Evolutionary conservation across 1,139 yeast species (phyloP).

Genomic region (Ogataea hybrid): DNA sequence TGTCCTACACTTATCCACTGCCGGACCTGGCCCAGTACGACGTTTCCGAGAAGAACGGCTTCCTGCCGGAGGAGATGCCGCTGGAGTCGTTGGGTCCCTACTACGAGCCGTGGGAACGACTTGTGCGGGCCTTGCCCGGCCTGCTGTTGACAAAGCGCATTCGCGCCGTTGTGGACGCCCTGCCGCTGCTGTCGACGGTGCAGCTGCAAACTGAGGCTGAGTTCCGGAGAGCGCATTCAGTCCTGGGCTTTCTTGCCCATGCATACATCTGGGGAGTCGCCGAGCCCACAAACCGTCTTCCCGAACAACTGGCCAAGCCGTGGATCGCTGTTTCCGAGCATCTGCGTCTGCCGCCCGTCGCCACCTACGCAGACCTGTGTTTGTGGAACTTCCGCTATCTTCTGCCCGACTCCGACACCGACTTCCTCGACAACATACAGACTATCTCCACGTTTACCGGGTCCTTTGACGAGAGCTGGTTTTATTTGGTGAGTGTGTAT

Average conservation of each 20-base stretch:
- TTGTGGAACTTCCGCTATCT: conserved; percentile 83
- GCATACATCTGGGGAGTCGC: conserved; percentile 84
- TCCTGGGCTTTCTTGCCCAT: conserved; percentile 76
- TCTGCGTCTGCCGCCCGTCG: conserved; percentile 79
- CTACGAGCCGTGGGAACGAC: conserved; percentile 75
- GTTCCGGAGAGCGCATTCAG: conserved; percentile 74
- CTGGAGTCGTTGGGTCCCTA: conserved; percentile 54
- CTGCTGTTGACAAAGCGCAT: conserved; percentile 64
- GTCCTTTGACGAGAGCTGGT: conserved; percentile 90
- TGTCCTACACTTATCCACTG: conserved; percentile 30
- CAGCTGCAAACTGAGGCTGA: conserved; percentile 46
- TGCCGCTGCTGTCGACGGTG: conserved; percentile 53
- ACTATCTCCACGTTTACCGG: conserved; percentile 88
- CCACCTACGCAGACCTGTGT: conserved; percentile 83
- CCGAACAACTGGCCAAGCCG: conserved; percentile 68
- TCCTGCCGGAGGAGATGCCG: conserved; percentile 71
- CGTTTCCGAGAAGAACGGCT: conserved; percentile 69
- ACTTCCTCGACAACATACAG: conserved; percentile 62
- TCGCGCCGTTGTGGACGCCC: conserved; percentile 52
- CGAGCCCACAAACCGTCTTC: conserved; percentile 64
- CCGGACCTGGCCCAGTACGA: conserved; percentile 63
- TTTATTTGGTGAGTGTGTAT: conserved; percentile 81
- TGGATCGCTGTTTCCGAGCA: conserved; percentile 55
- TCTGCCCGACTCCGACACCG: conserved; percentile 42
- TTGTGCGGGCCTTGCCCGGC: conserved; percentile 68